phyloP scores from a whole-genome alignment of 2,329 filamentous ascomycete species.

The Beauveria bassiana region DNA sequence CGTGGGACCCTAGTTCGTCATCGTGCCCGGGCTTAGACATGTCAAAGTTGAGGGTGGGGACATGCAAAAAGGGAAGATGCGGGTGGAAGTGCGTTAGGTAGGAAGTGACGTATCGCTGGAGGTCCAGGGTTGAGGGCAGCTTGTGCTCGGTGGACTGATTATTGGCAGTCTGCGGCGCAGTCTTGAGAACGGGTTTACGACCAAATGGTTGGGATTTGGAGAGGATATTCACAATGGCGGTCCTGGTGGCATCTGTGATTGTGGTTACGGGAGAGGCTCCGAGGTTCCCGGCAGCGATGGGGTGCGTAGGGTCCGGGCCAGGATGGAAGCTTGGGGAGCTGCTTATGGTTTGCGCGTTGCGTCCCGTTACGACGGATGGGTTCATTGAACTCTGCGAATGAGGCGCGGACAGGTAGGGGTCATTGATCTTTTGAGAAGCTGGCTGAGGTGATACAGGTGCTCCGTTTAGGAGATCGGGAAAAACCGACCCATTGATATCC shows the following conservation, averaged over 20 bases:
- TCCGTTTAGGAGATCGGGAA: slow-evolving; percentile 67
- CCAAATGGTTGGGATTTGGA: slow-evolving; percentile 49
- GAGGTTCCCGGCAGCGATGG: slow-evolving; percentile 57
- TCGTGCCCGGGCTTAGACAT: slow-evolving; percentile 57
- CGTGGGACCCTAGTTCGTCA: slow-evolving; percentile 52
- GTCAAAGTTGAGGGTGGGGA: slow-evolving; percentile 87
- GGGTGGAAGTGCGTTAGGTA: slow-evolving; percentile 92
- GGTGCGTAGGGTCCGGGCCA: slow-evolving; percentile 66
- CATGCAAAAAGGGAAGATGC: slow-evolving; percentile 88
- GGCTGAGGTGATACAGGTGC: slow-evolving; percentile 73
- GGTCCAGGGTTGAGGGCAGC: slow-evolving; percentile 73
- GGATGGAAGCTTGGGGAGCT: slow-evolving; percentile 50
- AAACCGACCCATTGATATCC: slow-evolving; percentile 65
- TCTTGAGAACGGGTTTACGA: slow-evolving; percentile 58
- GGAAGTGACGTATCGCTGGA: slow-evolving; percentile 82
- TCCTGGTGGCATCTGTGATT: slow-evolving; percentile 58
- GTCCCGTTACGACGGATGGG: slow-evolving; percentile 61
- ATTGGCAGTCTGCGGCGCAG: slow-evolving; percentile 36
- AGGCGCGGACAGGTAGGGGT: slow-evolving; percentile 72
- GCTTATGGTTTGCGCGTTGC: slow-evolving; percentile 53
- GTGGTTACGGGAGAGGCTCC: slow-evolving; percentile 52
- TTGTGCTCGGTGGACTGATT: slow-evolving; percentile 37
- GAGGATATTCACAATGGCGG: slow-evolving; percentile 52
- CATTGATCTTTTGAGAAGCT: slow-evolving; percentile 59
- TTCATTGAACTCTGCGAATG: slow-evolving; percentile 67